These are phyloP conservation scores for Avicennia marina DNA, from an alignment of 257 asterid genomes.

Conservation along the genomic window DNA sequence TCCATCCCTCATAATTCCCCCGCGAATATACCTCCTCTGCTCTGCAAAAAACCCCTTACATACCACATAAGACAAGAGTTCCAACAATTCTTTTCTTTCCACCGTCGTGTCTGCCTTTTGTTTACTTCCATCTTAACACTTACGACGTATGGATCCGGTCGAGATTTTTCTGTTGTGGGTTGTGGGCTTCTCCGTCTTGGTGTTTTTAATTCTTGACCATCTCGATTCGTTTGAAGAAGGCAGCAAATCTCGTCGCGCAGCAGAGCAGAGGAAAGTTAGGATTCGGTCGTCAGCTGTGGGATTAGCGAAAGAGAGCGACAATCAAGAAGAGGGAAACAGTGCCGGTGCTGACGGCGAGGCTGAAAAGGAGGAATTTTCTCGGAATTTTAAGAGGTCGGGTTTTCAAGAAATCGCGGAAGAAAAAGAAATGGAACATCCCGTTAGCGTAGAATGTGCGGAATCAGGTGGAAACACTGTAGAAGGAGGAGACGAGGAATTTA, in stretches of 20 bases:
- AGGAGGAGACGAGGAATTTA: constrained; percentile 19
- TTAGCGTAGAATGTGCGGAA: not conserved
- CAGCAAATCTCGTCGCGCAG: not conserved
- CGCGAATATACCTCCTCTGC: too few species aligned
- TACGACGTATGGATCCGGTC: constrained; percentile 26
- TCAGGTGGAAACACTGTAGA: not conserved
- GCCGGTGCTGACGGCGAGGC: not conserved
- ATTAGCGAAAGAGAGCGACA: too few species aligned
- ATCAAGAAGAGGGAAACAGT: not conserved
- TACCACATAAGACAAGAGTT: too few species aligned
- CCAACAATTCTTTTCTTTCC: too few species aligned
- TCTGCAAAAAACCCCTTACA: too few species aligned
- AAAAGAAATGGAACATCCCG: not conserved
- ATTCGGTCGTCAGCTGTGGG: too few species aligned
- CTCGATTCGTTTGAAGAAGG: constrained; percentile 6
- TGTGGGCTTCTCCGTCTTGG: constrained; percentile 28
- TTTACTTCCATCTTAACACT: too few species aligned
- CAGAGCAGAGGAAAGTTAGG: too few species aligned
- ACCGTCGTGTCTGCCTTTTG: too few species aligned
- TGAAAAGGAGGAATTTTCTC: not conserved
- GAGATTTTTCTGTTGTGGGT: constrained; percentile 23
- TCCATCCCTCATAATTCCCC: too few species aligned
- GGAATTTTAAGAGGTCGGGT: not conserved
- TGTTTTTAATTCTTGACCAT: constrained; percentile 20
- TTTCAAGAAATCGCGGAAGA: not conserved